These are phyloP conservation scores for Spencermartinsiella ligniputridi DNA, from an alignment of 1,139 yeast genomes.

Conservation along the genomic window DNA sequence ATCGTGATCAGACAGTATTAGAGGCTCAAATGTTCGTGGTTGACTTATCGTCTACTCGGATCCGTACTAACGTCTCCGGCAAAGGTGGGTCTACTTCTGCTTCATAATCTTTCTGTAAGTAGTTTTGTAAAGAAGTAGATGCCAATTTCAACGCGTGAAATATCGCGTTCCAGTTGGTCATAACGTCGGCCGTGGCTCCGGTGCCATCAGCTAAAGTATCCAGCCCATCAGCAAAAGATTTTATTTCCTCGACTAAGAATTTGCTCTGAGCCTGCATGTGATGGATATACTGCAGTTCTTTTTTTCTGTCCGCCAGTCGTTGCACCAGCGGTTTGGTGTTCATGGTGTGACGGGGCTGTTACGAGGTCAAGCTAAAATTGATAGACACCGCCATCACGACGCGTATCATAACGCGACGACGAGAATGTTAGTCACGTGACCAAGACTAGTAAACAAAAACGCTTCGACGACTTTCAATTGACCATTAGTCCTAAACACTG, in stretches of 20 bases:
- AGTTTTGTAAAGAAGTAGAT: constrained; percentile 51
- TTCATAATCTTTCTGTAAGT: constrained; percentile 31
- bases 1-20: too few species aligned
- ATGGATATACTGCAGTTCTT: constrained; percentile 49
- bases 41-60: constrained; percentile 40
- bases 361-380: neutral
- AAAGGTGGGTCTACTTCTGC: constrained; percentile 41
- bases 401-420: neutral
- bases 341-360: neutral
- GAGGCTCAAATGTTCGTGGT: too few species aligned
- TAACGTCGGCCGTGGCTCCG: constrained; percentile 38
- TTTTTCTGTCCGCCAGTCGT: constrained; percentile 39
- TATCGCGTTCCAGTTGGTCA: constrained; percentile 67
- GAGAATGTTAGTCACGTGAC: constrained; percentile 3
- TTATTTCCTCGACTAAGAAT: constrained; percentile 45
- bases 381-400: neutral
- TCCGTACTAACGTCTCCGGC: constrained; percentile 67
- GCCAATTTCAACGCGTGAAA: constrained; percentile 64
- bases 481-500: too few species aligned
- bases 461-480: too few species aligned
- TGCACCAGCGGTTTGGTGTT: constrained; percentile 27
- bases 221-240: constrained; percentile 45
- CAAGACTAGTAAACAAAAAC: neutral
- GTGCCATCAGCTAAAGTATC: constrained; percentile 55
- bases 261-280: constrained; percentile 49